These are phyloP conservation scores for Helicostylum pulchrum DNA, from an alignment of 192 early-diverging fungal genomes.

Conservation along the genomic window DNA sequence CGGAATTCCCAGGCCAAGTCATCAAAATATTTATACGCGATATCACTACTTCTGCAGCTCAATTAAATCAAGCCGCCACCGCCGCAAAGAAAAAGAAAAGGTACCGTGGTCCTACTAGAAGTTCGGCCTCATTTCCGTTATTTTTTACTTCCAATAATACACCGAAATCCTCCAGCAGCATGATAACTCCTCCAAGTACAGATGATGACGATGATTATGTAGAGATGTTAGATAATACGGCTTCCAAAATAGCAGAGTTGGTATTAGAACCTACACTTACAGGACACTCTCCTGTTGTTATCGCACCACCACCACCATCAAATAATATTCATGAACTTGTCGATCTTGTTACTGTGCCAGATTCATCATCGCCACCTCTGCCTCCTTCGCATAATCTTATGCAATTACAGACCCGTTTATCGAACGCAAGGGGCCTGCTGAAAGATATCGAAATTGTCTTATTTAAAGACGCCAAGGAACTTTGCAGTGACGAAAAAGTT, in stretches of 20 bases:
- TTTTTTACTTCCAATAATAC: no score
- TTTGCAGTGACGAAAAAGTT: neutral
- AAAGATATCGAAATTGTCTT: constrained; percentile 6
- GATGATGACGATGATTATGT: no score
- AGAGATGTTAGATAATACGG: neutral
- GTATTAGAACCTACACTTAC: neutral
- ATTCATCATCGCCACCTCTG: neutral
- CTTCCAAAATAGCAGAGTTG: neutral
- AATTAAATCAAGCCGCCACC: no score
- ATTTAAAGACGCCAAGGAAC: constrained; percentile 9
- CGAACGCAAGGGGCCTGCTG: neutral
- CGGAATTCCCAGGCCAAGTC: constrained; percentile 63
- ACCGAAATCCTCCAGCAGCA: no score
- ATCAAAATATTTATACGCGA: constrained; percentile 86
- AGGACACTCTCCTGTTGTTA: neutral
- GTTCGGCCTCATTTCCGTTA: no score
- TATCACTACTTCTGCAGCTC: constrained; percentile 41
- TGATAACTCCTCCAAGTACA: no score
- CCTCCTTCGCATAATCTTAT: constrained; percentile 1
- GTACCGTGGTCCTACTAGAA: no score
- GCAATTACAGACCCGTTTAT: neutral
- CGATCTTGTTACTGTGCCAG: no score
- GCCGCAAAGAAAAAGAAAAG: no score
- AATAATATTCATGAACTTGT: no score
- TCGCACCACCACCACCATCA: no score